Evolutionary conservation across 78 protist species (phyloP).

Genomic region (Creolimax fragrantissima): DNA sequence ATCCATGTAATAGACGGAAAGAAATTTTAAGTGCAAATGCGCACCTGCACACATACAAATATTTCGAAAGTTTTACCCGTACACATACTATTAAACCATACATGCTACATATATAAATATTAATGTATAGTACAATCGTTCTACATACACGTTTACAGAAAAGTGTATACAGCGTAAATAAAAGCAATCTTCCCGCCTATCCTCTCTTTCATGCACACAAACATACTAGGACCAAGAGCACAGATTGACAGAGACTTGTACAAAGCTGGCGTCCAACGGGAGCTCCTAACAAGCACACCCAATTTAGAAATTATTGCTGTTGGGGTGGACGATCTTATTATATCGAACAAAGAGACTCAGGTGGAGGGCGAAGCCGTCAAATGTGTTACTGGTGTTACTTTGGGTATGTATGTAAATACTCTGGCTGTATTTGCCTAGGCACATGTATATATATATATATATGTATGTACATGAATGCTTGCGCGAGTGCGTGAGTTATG

Average conservation of each 20-base stretch:
- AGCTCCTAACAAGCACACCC: not conserved
- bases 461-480: not conserved
- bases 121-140: too few species aligned
- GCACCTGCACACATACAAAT: too few species aligned
- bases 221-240: conserved; percentile 77
- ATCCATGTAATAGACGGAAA: too few species aligned
- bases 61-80: too few species aligned
- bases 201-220: too few species aligned
- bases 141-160: too few species aligned
- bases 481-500: too few species aligned
- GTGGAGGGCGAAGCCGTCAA: not conserved
- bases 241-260: conserved; percentile 83
- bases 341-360: not conserved
- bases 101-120: too few species aligned
- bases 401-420: not conserved
- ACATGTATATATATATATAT: not conserved
- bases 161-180: too few species aligned
- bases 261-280: conserved; percentile 46
- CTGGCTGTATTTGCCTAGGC: not conserved
- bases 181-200: too few species aligned
- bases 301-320: conserved; percentile 52
- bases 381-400: not conserved
- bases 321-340: conserved; percentile 31
- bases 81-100: too few species aligned
- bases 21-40: too few species aligned